Evolutionary conservation across 768 basidiomycete genomes (phyloP), one percentile per base, ranked within the genome.

Genomic region (Tulasnella sp.): DNA sequence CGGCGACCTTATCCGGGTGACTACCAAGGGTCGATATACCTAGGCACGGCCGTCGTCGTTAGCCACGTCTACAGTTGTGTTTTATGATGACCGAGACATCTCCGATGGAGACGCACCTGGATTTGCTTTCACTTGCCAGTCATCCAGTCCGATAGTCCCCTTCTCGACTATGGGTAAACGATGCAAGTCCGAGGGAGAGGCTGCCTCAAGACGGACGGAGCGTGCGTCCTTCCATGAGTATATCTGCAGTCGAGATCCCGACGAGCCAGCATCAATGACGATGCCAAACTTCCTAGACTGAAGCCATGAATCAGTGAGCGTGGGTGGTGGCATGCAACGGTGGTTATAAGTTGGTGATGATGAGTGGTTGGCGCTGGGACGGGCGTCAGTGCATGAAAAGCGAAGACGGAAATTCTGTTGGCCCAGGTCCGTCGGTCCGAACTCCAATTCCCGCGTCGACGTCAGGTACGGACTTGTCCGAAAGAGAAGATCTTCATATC

Each of bases 191-290:
- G 30, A 17, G 13, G 47, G 58, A 21, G 58, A 59, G 30, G 55
- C 55, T 1, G 19, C 32, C 13, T 29, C 47, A 15, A 38, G 34
- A 17, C 78, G 75, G 45, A 83, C 75, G 7, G 76, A 70, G 59
- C 80, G 77, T 21, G 94, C 86, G 70, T 97, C 86, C 64, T 80
- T 80, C 96, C 95, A 99, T 70, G 89, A 92, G 74, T 99, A 98
- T 65, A 98, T 91, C 71, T 97, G 94, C 34, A 97, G 75, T 56
- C 96, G 77, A 3, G 95, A 97, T 27, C 96, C 96, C 23, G 93
- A 97, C 70, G 93, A 96, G 62, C 96, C 96, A 69, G 96, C 96
- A 76, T 99, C 96, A 71, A 99, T 90, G 63, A 98, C 93, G 61
- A 98, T 80, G 61, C 90, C 92, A 72, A 91, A 95, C 66, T 85